These are phyloP conservation scores for Salix caprea DNA, from an alignment of 345 rosid species.

Conservation along the genomic window DNA sequence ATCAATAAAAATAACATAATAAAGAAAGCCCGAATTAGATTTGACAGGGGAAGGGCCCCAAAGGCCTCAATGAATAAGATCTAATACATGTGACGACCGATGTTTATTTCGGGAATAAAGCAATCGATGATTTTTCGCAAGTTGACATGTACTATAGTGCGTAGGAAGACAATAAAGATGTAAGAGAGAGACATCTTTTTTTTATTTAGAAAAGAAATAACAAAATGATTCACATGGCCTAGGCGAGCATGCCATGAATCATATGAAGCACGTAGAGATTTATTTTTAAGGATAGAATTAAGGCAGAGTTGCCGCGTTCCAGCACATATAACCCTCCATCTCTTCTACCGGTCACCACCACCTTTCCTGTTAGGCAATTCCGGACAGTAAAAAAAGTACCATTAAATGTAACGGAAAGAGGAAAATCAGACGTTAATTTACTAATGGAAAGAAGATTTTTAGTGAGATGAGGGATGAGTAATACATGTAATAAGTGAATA, in stretches of 20 bases:
- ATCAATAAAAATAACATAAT: not conserved
- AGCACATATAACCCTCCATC: not conserved
- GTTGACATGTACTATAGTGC: not conserved
- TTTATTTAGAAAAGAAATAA: not conserved
- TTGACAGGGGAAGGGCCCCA: not conserved
- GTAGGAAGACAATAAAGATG: not conserved
- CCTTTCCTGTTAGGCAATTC: not conserved
- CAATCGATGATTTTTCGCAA: conserved; percentile 1
- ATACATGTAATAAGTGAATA: conserved; percentile 3
- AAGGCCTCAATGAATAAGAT: not conserved
- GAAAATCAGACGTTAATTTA: not conserved
- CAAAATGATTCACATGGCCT: not conserved
- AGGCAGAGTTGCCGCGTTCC: not conserved
- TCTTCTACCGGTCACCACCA: not conserved
- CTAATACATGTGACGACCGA: not conserved
- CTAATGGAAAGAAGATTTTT: conserved; percentile 16
- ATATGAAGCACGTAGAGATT: not conserved
- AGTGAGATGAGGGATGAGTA: conserved; percentile 10
- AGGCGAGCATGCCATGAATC: conserved; percentile 4
- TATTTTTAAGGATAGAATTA: not conserved
- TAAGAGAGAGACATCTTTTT: not conserved
- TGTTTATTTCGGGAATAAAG: not conserved
- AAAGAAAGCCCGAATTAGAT: not conserved
- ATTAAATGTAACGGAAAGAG: not conserved
- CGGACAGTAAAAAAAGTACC: not conserved